Percentiles rank a stretch among this genome's conserved stretches.
These are phyloP conservation scores for Sordariomycetes sp. DNA, from an alignment of 2,329 filamentous ascomycete species.

Conservation along the genomic window DNA sequence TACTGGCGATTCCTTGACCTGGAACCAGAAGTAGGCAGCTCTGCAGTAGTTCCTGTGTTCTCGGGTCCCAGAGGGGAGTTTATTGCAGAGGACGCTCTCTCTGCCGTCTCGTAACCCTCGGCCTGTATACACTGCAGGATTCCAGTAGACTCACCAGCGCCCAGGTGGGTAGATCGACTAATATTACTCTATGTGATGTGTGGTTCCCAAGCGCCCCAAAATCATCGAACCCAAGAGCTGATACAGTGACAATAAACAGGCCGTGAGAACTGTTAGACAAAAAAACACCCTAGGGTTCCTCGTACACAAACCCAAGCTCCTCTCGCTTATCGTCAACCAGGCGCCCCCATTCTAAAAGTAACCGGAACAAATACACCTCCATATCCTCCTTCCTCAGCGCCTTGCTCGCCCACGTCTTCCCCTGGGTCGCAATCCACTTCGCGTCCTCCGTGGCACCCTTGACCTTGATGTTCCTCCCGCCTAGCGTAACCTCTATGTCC, in stretches of 20 bases:
- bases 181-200: no score
- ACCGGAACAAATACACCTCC: conserved; percentile 69
- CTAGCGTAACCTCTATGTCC: conserved; percentile 25
- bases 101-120: no score
- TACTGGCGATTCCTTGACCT: no score
- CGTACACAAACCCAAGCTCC: conserved; percentile 24
- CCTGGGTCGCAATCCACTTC: conserved; percentile 54
- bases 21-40: no score
- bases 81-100: no score
- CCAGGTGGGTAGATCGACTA: no score
- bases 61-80: no score
- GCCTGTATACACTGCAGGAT: no score
- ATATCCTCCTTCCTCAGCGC: conserved; percentile 62
- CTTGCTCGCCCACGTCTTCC: conserved; percentile 52
- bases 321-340: conserved; percentile 52
- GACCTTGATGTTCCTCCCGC: conserved; percentile 3
- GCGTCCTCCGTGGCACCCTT: conserved; percentile 33
- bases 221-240: neutral
- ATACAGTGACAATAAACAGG: neutral
- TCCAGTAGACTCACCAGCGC: no score
- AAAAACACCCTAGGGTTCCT: conserved; percentile 4
- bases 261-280: neutral
- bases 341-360: conserved; percentile 68
- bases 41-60: no score
- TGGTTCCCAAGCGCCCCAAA: neutral